Evolutionary conservation across 1,139 yeast species (phyloP), one percentile per base, ranked within the genome.

Genomic region (Blastobotrys indianensis): DNA sequence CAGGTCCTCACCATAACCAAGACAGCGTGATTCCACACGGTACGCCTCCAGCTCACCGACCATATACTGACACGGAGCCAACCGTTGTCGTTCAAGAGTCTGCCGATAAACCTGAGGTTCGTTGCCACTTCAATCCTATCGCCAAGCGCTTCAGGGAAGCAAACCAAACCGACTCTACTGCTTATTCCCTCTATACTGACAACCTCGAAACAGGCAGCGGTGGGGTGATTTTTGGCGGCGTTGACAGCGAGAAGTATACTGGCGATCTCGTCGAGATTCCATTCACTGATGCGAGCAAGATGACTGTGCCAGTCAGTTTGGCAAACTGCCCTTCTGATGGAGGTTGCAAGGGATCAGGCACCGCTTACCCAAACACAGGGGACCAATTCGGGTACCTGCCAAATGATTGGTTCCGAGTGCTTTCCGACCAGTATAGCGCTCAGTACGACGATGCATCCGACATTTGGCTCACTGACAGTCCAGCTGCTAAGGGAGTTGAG

Each of bases 371-470:
- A 32, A 90, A 83, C 62, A 75, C 85, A 2, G 90, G 90, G 39
- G 75, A 87, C 11, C 77, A 87, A 1, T 63, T 77, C 42, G 71
- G 82, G 9, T 74, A 72, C 52, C 61, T 79, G 1, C 85, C 87
- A 16, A 52, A 49, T n/a, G 32, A 45, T 7, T n/a, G n/a, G n/a
- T n/a, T n/a, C n/a, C 51, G 50, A n/a, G 54, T 52, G 28, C 49
- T 50, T 35, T 40, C 46, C 10, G 43, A 58, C 30, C 52, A 52
- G 8, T 13, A 10, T 23, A 16, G 23, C 9, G 36, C 36, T n/a
- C 12, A 32, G 10, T 32, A 32, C 36, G 15, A 20, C 2, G 15
- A 10, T 9, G 15, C 36, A 2, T n/a, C n/a, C n/a, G 36, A 32
- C 23, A n/a, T n/a, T n/a, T n/a, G n/a, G n/a, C n/a, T n/a, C n/a